These are phyloP conservation scores for Thuja plicata DNA, from an alignment of 83 land plant species.

Conservation along the genomic window DNA sequence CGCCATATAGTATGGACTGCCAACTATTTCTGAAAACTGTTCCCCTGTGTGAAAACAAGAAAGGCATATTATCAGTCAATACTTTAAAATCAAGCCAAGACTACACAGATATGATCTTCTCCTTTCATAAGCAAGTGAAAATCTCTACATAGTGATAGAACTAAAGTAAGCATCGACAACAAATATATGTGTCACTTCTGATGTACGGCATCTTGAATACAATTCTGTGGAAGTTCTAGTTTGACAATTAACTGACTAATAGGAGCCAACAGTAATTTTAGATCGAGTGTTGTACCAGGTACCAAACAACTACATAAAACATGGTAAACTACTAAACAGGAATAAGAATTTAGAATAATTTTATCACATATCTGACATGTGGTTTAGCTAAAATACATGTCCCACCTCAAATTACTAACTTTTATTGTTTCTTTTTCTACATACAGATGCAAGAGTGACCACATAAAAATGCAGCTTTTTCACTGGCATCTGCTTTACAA, in stretches of 20 bases:
- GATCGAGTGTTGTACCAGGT: no score
- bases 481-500: not conserved
- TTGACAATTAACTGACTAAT: not conserved
- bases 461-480: not conserved
- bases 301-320: not conserved
- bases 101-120: not conserved
- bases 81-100: not conserved
- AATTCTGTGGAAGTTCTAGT: not conserved
- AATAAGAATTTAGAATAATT: not conserved
- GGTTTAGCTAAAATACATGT: not conserved
- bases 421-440: not conserved
- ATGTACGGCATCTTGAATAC: not conserved
- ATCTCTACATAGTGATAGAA: not conserved
- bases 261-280: not conserved
- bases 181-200: not conserved
- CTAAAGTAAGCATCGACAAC: not conserved
- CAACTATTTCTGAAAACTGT: slow-evolving; percentile 60
- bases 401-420: not conserved
- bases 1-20: slow-evolving; percentile 74
- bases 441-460: not conserved
- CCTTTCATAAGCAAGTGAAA: not conserved
- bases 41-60: slow-evolving; percentile 28
- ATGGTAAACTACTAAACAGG: not conserved
- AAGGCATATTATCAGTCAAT: not conserved
- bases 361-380: not conserved